Conservation (phyloP, 345 rosid genomes). For the Bruguiera gymnorhiza region DNA sequence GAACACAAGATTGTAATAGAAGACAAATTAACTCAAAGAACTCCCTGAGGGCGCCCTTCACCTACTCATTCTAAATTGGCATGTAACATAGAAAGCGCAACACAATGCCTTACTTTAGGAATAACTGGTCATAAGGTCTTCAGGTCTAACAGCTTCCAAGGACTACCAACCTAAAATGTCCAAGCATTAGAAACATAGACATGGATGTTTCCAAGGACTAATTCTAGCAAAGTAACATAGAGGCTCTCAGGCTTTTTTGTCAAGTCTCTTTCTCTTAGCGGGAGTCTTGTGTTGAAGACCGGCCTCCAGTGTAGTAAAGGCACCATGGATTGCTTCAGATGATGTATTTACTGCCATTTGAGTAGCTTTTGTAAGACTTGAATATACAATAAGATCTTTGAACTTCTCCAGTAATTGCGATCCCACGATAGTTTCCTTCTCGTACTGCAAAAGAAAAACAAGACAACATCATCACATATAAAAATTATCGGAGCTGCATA, state of each 20-base stretch:
- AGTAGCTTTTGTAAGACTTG: not conserved
- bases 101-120: too few relatives aligned
- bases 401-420: conserved; percentile 14
- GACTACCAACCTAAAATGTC: too few relatives aligned
- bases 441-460: not conserved
- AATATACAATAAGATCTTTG: conserved; percentile 4
- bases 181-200: not conserved
- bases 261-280: conserved; percentile 9
- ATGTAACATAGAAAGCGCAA: too few relatives aligned
- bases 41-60: too few relatives aligned
- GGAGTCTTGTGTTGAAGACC: conserved; percentile 1
- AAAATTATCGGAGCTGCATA: too few relatives aligned
- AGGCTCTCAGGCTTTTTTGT: not conserved
- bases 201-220: not conserved
- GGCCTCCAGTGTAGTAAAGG: not conserved
- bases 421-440: conserved; percentile 9
- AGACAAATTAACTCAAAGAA: too few relatives aligned
- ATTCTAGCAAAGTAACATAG: not conserved
- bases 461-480: not conserved
- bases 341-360: not conserved
- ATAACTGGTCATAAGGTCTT: too few relatives aligned
- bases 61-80: too few relatives aligned
- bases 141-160: too few relatives aligned
- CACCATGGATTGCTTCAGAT: not conserved
- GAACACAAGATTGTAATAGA: too few relatives aligned